phyloP scores from a whole-genome alignment of 2,329 filamentous ascomycete species.

The Aspergillus fructus region DNA sequence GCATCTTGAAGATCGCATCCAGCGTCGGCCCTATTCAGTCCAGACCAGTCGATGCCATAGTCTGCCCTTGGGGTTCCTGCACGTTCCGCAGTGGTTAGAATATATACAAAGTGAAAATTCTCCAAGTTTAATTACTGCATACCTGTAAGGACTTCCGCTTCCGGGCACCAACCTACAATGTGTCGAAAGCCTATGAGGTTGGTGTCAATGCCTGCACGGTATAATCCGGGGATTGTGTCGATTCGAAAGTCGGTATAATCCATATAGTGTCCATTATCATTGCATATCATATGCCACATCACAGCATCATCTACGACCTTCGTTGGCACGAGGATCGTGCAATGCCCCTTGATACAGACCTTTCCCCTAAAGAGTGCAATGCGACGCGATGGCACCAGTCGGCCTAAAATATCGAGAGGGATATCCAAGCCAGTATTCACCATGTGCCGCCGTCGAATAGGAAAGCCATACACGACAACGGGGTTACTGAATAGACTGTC shows the following conservation, averaged over 20 bases:
- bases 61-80: background rate
- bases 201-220: background rate
- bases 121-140: background rate
- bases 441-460: background rate
- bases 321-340: background rate
- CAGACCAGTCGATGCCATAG: background rate
- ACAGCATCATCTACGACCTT: background rate
- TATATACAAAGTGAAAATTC: background rate
- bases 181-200: background rate
- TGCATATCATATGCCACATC: background rate
- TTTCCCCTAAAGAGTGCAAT: background rate
- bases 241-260: background rate
- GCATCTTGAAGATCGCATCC: background rate
- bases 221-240: background rate
- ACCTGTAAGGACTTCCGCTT: background rate
- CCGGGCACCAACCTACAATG: background rate
- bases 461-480: background rate
- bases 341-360: background rate
- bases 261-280: background rate
- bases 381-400: background rate
- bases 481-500: background rate
- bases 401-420: background rate
- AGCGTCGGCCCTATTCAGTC: background rate
- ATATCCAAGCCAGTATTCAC: background rate
- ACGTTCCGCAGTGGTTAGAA: background rate